Conservation (phyloP, 495 filamentous ascomycete genomes). For the Penicillium argentinense region DNA sequence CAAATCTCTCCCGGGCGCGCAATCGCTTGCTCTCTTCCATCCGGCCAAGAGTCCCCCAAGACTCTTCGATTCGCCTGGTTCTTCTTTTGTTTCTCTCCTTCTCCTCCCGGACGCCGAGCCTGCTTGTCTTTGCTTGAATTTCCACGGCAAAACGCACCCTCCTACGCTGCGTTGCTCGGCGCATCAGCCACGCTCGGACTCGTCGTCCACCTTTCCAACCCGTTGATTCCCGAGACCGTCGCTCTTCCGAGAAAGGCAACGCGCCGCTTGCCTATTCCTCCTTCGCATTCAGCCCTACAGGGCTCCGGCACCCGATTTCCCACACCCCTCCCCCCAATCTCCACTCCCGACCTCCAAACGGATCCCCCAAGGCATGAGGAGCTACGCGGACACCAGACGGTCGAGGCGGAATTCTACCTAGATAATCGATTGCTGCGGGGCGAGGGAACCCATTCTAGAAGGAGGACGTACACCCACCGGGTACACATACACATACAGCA, state of each 20-base stretch:
- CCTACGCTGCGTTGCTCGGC: not conserved
- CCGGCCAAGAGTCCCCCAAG: constrained; percentile 25
- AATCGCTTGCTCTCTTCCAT: constrained; percentile 14
- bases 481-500: constrained; percentile 1
- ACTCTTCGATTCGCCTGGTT: constrained; percentile 17
- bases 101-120: constrained; percentile 1
- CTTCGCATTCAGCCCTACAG: constrained; percentile 21
- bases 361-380: constrained; percentile 34
- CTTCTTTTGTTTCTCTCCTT: constrained; percentile 16
- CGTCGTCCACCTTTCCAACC: not conserved
- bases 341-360: not conserved
- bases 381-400: constrained; percentile 14
- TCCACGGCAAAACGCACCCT: not conserved
- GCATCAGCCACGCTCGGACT: constrained; percentile 1
- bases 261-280: no score
- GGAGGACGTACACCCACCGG: no score
- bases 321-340: constrained; percentile 6
- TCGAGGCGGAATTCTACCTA: constrained; percentile 27
- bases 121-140: constrained; percentile 1
- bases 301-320: constrained; percentile 13
- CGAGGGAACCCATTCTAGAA: no score
- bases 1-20: constrained; percentile 18
- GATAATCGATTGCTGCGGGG: constrained; percentile 20
- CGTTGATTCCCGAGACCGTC: not conserved
- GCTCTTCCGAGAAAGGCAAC: constrained; percentile 2